Base-by-base conservation (phyloP, 129 eudicot genomes). In the Calendula officinalis region DNA sequence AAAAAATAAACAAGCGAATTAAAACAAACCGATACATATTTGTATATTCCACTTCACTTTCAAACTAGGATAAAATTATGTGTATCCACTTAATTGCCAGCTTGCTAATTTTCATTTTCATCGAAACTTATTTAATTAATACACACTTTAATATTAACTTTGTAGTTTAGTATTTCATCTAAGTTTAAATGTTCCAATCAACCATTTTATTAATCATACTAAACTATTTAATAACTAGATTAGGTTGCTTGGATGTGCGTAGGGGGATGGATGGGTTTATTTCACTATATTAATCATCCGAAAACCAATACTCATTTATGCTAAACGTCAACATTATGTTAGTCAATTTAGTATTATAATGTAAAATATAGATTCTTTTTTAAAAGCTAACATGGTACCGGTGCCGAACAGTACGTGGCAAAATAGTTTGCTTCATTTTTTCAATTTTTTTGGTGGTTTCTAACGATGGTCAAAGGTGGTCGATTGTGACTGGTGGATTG, bases 171-270 rank as follows among this genome's bases (percentile, higher is more conserved):
- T 70, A 22, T 17, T 46, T 70, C 42, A 39, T 59, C 22, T 42
- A 70, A 70, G 67, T 22, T 70, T 47, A 70, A 49, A 39, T 60
- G 75, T 70, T 48, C 61, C 75, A 70, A 70, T 70, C 75, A 70
- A 48, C 68, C 59, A 12, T 49, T 60, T 47, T 60, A 60, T 5
- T 70, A 60, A 48, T 30, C 61, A 43, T 70, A 53, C 60, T 17
- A 39, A 70, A 43, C 38, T 27, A 30, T 22, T 36, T 58, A 47
- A 60, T 22, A 59, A 60, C 49, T 37, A 37, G 49, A 70, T 59
- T 60, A 48, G 75, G 61, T 70, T 70, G 57, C 30, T 17, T 47
- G 55, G 67, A 58, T 47, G 60, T 47, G 51, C 27, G 17, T 59
- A 36, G 75, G 75, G 72, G 51, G 75, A 47, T 59, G 67, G 12